phyloP scores from a whole-genome alignment of 352 stramenopile species.

The Phytophthora constricta region DNA sequence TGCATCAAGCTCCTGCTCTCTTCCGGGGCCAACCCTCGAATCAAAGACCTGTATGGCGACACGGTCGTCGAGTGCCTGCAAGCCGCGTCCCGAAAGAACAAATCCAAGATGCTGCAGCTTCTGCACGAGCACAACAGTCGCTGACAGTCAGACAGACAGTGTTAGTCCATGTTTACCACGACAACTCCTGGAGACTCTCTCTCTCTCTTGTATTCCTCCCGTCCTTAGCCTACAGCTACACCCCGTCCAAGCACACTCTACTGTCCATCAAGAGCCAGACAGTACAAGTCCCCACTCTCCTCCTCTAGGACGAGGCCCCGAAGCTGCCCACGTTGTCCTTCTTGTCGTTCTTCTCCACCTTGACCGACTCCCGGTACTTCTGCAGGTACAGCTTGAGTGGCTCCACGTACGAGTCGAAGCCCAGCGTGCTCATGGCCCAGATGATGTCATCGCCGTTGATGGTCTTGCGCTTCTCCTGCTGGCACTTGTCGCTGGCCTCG shows the following conservation, averaged over 20 bases:
- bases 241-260: not conserved
- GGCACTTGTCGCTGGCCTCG: slow-evolving; percentile 98
- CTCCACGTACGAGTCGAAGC: slow-evolving; percentile 99
- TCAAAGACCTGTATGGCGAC: slow-evolving; percentile 69
- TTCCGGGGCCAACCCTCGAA: slow-evolving; percentile 40
- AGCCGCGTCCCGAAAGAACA: slow-evolving; percentile 51
- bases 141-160: not conserved
- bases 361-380: slow-evolving; percentile 97
- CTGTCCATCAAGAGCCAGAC: not conserved
- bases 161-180: not conserved
- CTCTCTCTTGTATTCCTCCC: slow-evolving; percentile 17
- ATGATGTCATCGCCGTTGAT: slow-evolving; percentile 99
- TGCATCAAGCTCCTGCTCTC: slow-evolving; percentile 60
- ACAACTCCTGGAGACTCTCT: slow-evolving; percentile 2
- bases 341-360: slow-evolving; percentile 92
- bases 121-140: slow-evolving; percentile 37
- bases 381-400: slow-evolving; percentile 98
- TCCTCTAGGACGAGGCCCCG: slow-evolving; percentile 76
- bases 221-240: slow-evolving; percentile 7
- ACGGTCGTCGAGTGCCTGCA: slow-evolving; percentile 46
- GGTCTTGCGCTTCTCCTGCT: slow-evolving; percentile 99
- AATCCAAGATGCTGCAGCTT: slow-evolving; percentile 47
- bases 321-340: slow-evolving; percentile 91
- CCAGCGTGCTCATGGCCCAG: slow-evolving; percentile 99
- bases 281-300: not conserved